Evolutionary conservation across 192 early-diverging fungal genomes (phyloP), one percentile per base, ranked within the genome.

Genomic region (Diversispora epigaea): DNA sequence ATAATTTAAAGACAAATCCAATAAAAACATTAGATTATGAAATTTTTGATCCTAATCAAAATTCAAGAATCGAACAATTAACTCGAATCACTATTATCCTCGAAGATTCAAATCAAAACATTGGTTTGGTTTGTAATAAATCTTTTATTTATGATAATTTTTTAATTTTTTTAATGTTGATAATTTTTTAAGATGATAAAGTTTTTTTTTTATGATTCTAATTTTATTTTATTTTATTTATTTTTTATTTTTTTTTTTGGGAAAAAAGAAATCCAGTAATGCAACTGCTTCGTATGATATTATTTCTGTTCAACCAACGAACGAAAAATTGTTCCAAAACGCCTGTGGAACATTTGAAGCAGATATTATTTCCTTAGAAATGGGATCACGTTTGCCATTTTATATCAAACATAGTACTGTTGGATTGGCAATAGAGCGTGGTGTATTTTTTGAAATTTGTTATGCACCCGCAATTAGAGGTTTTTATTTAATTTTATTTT

Each of bases 281-380:
- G 43, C 69, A 14, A 77, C 86, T 19, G 60, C 76, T 22, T 54
- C 80, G 11, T 88, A 85, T 77, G 89, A 96, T 81, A 74, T 96
- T 39, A 50, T 96, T 25, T 90, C 94, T 14, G 90, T 93, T 2
- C 85, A 87, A 65, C 93, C 93, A 3, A 84, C 80, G 0, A 88
- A 80, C 43, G 91, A 95, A 80, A 91, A 93, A 41, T 77, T 87
- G 2, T 92, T 94, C 54, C 88, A 90, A 52, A 71, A 81, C 40
- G 91, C 92, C 9, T 94, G 92, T 73, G 71, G 79, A 19, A 81
- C 84, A 39, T 79, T 86, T 41, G 93, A 95, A 49, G 78, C 93
- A 21, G 95, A 96, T 76, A 90, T 96, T 49, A 94, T 96, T 49
- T 87, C 90, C 43, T 77, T 96, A 14, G 94, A 94, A 68, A 78